phyloP scores from a whole-genome alignment of 2,329 filamentous ascomycete genomes.

The Lachnellula arida region DNA sequence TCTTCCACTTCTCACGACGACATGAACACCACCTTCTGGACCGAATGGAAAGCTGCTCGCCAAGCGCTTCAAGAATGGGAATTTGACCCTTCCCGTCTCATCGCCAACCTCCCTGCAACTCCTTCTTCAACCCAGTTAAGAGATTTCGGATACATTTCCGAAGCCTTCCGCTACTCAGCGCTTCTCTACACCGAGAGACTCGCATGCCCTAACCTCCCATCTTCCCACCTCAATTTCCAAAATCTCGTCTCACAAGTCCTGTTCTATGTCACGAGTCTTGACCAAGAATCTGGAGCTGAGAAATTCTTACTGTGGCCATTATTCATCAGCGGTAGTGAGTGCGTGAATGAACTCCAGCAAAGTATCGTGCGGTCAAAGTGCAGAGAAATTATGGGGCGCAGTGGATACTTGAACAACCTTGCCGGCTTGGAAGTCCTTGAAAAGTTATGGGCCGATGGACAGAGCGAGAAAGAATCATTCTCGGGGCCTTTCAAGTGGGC shows the following conservation, averaged over 20 bases:
- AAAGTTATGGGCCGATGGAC: slow-evolving; percentile 61
- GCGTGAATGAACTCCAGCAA: slow-evolving; percentile 74
- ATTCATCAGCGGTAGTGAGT: slow-evolving; percentile 86
- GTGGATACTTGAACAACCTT: slow-evolving; percentile 90
- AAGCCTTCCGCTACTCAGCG: slow-evolving; percentile 85
- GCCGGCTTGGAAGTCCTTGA: slow-evolving; percentile 82
- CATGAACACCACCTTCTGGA: slow-evolving; percentile 67
- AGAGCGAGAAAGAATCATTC: slow-evolving; percentile 11
- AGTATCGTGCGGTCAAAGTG: slow-evolving; percentile 75
- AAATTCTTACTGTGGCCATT: slow-evolving; percentile 93
- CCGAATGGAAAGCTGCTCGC: slow-evolving; percentile 78
- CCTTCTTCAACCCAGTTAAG: slow-evolving; percentile 59
- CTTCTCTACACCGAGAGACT: slow-evolving; percentile 87
- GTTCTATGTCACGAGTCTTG: slow-evolving; percentile 75
- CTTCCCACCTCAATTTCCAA: slow-evolving; percentile 73
- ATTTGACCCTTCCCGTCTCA: slow-evolving; percentile 55
- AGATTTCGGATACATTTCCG: slow-evolving; percentile 77
- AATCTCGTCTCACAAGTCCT: slow-evolving; percentile 77
- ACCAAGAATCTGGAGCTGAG: slow-evolving; percentile 65
- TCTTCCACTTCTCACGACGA: slow-evolving; percentile 49
- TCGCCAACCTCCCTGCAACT: slow-evolving; percentile 44
- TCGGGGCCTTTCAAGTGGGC: slow-evolving; percentile 29
- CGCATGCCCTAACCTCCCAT: slow-evolving; percentile 68
- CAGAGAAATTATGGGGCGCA: slow-evolving; percentile 79
- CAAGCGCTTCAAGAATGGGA: slow-evolving; percentile 76